Evolutionary conservation across 176 grass and related monocot genomes (phyloP).

Genomic region (Oryza australiensis): DNA sequence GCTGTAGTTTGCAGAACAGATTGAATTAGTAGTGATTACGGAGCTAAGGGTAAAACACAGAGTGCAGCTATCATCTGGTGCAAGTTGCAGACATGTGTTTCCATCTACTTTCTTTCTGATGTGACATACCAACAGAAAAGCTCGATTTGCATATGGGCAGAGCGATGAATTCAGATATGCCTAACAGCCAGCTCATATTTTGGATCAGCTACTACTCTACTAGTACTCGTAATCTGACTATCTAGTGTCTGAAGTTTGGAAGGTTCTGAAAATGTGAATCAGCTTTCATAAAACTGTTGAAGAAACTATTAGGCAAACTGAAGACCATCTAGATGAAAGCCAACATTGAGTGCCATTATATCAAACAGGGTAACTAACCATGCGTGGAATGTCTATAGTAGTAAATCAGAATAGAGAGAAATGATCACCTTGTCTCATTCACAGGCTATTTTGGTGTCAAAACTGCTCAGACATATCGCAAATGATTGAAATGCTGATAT

Average conservation of each 20-base stretch:
- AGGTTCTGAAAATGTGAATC: not conserved
- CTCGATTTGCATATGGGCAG: not conserved
- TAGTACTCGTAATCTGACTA: not conserved
- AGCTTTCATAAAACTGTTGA: not conserved
- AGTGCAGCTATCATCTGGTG: not conserved
- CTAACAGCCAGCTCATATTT: not conserved
- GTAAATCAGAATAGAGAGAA: slow-evolving; percentile 1
- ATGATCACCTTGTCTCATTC: slow-evolving; percentile 65
- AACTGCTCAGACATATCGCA: slow-evolving; percentile 95
- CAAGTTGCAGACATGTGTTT: not conserved
- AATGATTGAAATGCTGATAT: slow-evolving; percentile 94
- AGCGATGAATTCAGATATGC: not conserved
- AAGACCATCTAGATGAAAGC: not conserved
- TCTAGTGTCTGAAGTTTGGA: not conserved
- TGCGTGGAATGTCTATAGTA: not conserved
- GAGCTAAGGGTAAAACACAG: not conserved
- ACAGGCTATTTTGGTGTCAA: slow-evolving; percentile 98
- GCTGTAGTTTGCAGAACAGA: not conserved
- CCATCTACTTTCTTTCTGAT: not conserved
- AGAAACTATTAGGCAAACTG: not conserved
- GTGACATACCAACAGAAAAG: not conserved
- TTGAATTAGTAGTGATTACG: not conserved
- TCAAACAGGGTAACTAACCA: not conserved
- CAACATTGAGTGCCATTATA: not conserved
- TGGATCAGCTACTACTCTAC: not conserved